Percentiles rank a stretch among this genome's conserved stretches.
These are phyloP conservation scores for Penicillium griseofulvum DNA, from an alignment of 2,329 filamentous ascomycete genomes.

Conservation along the genomic window DNA sequence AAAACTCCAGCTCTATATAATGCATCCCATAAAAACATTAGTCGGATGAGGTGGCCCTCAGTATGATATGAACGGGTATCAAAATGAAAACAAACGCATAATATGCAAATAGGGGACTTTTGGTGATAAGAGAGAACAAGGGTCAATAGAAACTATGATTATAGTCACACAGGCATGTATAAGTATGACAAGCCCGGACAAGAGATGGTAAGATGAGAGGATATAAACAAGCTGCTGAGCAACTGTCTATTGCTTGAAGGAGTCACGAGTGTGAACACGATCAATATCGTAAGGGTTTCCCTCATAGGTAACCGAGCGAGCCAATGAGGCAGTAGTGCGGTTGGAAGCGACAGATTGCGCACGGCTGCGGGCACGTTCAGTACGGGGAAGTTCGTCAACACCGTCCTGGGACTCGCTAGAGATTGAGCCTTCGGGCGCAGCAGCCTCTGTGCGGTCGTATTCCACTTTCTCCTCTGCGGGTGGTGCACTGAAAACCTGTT, in stretches of 20 bases:
- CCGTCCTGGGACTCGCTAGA: conserved; percentile 27
- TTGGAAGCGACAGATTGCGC: conserved; percentile 29
- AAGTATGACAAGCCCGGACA: not conserved
- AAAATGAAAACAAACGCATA: not conserved
- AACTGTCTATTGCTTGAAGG: conserved; percentile 26
- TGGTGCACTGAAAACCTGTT: conserved; percentile 18
- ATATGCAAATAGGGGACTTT: not conserved
- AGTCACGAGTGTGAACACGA: conserved; percentile 43
- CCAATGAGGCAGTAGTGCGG: conserved; percentile 22
- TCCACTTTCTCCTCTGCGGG: conserved; percentile 23
- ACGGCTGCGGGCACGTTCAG: conserved; percentile 27
- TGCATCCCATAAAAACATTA: conserved; percentile 6
- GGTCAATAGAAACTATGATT: conserved; percentile 8
- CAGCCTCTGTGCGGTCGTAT: conserved; percentile 37
- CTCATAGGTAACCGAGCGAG: conserved; percentile 37
- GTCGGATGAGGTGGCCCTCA: not conserved
- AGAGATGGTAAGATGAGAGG: not conserved
- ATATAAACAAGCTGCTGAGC: not conserved
- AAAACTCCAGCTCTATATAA: not conserved
- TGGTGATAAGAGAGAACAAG: not conserved
- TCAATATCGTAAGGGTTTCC: conserved; percentile 47
- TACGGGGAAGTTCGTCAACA: conserved; percentile 17
- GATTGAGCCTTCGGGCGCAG: conserved; percentile 22
- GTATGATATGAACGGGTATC: conserved; percentile 7
- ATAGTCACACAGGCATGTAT: conserved; percentile 1